Conservation (phyloP, 805 yeast species). For the Barnettozyma sucrosica region DNA sequence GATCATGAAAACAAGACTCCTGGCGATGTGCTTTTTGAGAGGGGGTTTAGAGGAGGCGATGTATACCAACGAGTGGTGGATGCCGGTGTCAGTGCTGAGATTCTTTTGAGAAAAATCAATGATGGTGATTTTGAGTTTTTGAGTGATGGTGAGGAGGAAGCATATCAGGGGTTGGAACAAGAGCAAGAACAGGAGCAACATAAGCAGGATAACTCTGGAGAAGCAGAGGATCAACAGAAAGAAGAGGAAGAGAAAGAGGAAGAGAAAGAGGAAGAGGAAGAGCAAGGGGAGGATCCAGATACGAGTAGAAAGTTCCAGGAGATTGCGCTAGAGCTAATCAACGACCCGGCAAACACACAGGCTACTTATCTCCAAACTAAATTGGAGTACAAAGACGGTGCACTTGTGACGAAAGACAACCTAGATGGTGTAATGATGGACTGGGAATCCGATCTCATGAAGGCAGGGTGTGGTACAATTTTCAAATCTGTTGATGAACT, state of each 20-base stretch:
- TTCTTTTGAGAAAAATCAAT: constrained; percentile 64
- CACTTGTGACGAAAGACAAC: constrained; percentile 65
- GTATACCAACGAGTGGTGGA: constrained; percentile 52
- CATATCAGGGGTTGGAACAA: constrained; percentile 15
- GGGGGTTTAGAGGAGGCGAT: constrained; percentile 37
- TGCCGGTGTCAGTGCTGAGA: constrained; percentile 90
- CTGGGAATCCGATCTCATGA: constrained; percentile 87
- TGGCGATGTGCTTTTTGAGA: constrained; percentile 67
- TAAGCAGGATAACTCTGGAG: constrained; percentile 13
- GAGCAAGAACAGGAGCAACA: constrained; percentile 13
- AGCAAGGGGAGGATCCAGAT: constrained; percentile 16
- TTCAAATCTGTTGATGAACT: constrained; percentile 38
- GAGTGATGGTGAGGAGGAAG: constrained; percentile 31
- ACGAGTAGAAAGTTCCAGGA: constrained; percentile 10
- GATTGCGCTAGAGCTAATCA: constrained; percentile 22
- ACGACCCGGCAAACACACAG: constrained; percentile 62
- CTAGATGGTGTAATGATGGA: constrained; percentile 97
- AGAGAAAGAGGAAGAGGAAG: constrained; percentile 12
- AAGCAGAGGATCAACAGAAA: not conserved
- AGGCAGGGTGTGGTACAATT: constrained; percentile 70
- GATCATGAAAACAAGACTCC: constrained; percentile 74
- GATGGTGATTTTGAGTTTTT: constrained; percentile 59
- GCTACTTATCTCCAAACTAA: constrained; percentile 57
- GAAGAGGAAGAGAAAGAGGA: not conserved
- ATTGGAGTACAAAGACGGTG: constrained; percentile 60